Conservation (phyloP, 345 rosid genomes). For the Eucalyptus pumila region DNA sequence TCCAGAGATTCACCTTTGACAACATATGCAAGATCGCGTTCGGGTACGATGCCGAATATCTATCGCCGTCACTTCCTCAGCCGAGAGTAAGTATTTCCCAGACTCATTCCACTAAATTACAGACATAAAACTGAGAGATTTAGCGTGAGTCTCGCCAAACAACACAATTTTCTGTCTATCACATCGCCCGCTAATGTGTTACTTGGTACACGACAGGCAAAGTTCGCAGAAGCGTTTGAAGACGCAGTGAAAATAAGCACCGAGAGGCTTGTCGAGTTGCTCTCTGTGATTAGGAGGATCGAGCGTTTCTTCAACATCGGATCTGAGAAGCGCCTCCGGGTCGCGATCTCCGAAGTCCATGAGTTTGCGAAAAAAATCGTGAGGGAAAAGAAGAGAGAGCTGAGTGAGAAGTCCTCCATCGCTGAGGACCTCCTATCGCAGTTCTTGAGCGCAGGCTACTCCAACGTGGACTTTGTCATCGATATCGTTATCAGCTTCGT, state of each 20-base stretch:
- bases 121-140: constrained; percentile 2
- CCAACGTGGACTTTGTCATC: constrained; percentile 14
- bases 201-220: background rate
- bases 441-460: constrained; percentile 31
- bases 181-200: background rate
- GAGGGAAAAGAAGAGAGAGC: constrained; percentile 22
- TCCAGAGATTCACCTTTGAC: constrained; percentile 38
- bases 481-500: constrained; percentile 47
- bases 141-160: background rate
- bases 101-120: constrained; percentile 21
- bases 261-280: background rate
- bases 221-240: background rate
- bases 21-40: constrained; percentile 13
- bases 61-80: constrained; percentile 12
- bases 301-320: background rate
- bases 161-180: background rate
- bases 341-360: background rate
- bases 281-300: constrained; percentile 2
- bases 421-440: constrained; percentile 28
- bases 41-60: constrained; percentile 25
- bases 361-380: constrained; percentile 31
- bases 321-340: background rate
- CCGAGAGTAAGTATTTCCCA: constrained; percentile 11
- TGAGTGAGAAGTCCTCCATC: constrained; percentile 1
- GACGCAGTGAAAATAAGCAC: background rate